Evolutionary conservation across 257 asterid species (phyloP), one percentile per base, ranked within the genome.

Genomic region (Salvia rosmarinus): DNA sequence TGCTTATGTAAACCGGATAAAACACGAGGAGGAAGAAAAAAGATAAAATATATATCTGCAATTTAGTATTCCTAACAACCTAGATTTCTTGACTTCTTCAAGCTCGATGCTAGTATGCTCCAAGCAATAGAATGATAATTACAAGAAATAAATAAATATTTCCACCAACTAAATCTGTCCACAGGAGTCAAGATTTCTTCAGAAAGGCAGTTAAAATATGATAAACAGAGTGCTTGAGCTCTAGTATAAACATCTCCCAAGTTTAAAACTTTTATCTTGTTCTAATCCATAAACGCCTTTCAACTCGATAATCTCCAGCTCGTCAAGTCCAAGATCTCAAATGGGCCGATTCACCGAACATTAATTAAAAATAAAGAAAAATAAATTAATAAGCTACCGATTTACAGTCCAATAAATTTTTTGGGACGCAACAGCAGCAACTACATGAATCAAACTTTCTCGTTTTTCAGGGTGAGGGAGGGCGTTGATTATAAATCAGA

Each of bases 131-230:
- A 46, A 67, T 11, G 65, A 62, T 28, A 77, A 37, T 25, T 62
- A 71, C 71, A 49, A 56, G 14, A 64, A 11, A 58, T 49, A 65
- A 9, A 23, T 40, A 47, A 37, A 49, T 70, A 77, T 17, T 23
- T 34, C 58, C 23, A 76, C 14, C n/a, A 44, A 52, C 60, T 13
- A 63, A 76, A 13, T 54, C 44, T 25, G 43, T 52, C 68, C 40
- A 14, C 19, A 14, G 5, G n/a, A 9, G 9, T 42, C 12, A 11
- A 23, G 2, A 39, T 9, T 10, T 46, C 32, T 55, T 20, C 59
- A 46, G 7, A 50, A 9, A 50, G 32, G 28, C 23, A 9, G 37
- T 14, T 17, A 43, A 58, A 28, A 12, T 25, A 59, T 62, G 21
- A 28, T 7, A 59, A 25, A 17, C 25, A 17, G 6, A 25, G 59